Evolutionary conservation across 305 asterid genomes (phyloP).

Genomic region (Salvia sclarea): DNA sequence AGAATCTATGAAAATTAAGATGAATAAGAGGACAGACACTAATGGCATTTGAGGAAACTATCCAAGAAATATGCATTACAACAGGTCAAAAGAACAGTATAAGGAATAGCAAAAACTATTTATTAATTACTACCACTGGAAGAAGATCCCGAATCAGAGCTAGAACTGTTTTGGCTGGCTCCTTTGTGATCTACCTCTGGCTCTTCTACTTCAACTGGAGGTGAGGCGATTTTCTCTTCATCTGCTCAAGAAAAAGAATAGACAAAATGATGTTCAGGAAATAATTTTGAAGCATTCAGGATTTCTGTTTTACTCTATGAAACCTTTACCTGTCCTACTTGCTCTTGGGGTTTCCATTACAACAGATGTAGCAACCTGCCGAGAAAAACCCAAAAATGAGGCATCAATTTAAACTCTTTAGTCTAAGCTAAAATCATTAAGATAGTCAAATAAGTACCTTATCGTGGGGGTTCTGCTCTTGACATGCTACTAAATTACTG

Average conservation of each 20-base stretch:
- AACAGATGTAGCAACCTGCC: constrained; percentile 44
- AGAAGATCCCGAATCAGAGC: constrained; percentile 60
- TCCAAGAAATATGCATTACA: constrained; percentile 14
- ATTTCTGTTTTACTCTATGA: not conserved
- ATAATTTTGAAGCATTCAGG: constrained; percentile 11
- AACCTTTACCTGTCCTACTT: constrained; percentile 47
- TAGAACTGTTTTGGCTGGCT: constrained; percentile 47
- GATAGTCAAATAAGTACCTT: constrained; percentile 36
- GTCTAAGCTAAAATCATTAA: not conserved
- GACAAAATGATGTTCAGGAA: constrained; percentile 9
- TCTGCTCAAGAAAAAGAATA: constrained; percentile 36
- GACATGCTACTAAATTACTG: constrained; percentile 33
- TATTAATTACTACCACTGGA: constrained; percentile 53
- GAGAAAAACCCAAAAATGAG: constrained; percentile 7
- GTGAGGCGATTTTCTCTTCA: constrained; percentile 43
- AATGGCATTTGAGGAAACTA: not conserved
- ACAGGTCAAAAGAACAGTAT: constrained; percentile 1
- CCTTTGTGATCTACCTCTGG: constrained; percentile 36
- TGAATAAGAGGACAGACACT: constrained; percentile 18
- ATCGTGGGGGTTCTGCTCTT: constrained; percentile 43
- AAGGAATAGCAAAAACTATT: constrained; percentile 24
- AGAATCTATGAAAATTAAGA: constrained; percentile 46
- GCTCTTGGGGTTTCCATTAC: constrained; percentile 45
- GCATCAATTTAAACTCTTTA: constrained; percentile 17
- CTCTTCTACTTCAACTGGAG: constrained; percentile 48